Base-by-base conservation (phyloP, 495 filamentous ascomycete species). In the Xylaria castorea region DNA sequence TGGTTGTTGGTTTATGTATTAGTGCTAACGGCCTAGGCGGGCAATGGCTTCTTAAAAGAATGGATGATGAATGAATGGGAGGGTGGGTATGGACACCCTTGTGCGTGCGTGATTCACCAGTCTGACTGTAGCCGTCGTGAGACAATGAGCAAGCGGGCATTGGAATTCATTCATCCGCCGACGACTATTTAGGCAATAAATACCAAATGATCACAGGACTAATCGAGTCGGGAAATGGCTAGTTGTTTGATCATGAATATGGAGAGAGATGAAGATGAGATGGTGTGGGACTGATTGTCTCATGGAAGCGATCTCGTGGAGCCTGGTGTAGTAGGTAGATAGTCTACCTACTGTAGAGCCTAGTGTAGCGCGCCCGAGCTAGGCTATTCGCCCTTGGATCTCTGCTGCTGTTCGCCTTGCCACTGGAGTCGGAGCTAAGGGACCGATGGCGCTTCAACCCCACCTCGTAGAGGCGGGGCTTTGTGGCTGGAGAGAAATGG, bases 261-360 rank as follows among this genome's bases (percentile, higher is more conserved):
- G 58, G 20, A 20, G 7, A n/a, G 55, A 3, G 51, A 30, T 27
- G 53, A 22, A 12, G 58, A 61, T 61, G 58, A 22, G 16, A 61
- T 38, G 58, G 8, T 34, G 58, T 36, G 53, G 58, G n/a, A 60
- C 32, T 34, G 57, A 36, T 60, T 60, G 57, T 36, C 57, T 30
- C 57, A 60, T 60, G 55, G 55, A 55, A 55, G 5, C 2, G n/a
- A 22, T 55, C 51, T 55, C 51, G 51, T 55, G 51, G 51, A 22
- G 48, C 48, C 48, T 51, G 48, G 48, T 51, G n/a, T 51, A 22
- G 48, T 42, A 12, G 36, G 36, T 8, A 8, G 36, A 8, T 38
- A 38, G n/a, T 38, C 36, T 38, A 3, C 36, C 36, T 38, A 38
- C 36, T 38, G 36, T 38, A 38, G 36, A 38, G 36, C 36, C 36